These are phyloP conservation scores for Nakazawaea peltata DNA, from an alignment of 805 yeast genomes.

Conservation along the genomic window DNA sequence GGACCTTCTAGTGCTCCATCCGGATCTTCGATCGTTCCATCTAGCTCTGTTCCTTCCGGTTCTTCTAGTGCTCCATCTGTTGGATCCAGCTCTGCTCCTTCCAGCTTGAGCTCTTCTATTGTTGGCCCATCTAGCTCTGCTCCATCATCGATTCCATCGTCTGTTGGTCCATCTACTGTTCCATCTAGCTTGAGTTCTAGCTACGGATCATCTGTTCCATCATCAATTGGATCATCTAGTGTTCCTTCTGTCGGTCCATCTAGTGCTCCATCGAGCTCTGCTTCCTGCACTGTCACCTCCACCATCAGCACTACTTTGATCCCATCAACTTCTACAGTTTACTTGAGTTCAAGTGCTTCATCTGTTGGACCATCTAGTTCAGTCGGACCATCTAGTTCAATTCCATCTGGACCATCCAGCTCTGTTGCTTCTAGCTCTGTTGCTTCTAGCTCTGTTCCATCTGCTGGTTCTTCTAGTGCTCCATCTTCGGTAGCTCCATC, in stretches of 20 bases:
- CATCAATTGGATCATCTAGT: not conserved
- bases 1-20: not conserved
- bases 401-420: not conserved
- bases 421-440: not conserved
- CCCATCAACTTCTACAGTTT: not conserved
- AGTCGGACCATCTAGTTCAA: not conserved
- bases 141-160: not conserved
- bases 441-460: not conserved
- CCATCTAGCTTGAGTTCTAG: not conserved
- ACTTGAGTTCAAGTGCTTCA: not conserved
- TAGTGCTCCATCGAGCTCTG: not conserved
- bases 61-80: not conserved
- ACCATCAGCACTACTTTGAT: constrained; percentile 1
- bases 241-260: not conserved
- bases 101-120: not conserved
- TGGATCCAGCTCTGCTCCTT: not conserved
- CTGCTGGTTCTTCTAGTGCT: not conserved
- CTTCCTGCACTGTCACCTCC: not conserved
- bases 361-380: not conserved
- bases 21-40: not conserved
- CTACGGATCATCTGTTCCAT: not conserved
- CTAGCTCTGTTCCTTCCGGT: not conserved
- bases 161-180: not conserved
- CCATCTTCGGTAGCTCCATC: not conserved
- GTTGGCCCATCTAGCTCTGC: not conserved